These are phyloP conservation scores for Capsella rubella DNA, from an alignment of 441 rosid species.

Conservation along the genomic window DNA sequence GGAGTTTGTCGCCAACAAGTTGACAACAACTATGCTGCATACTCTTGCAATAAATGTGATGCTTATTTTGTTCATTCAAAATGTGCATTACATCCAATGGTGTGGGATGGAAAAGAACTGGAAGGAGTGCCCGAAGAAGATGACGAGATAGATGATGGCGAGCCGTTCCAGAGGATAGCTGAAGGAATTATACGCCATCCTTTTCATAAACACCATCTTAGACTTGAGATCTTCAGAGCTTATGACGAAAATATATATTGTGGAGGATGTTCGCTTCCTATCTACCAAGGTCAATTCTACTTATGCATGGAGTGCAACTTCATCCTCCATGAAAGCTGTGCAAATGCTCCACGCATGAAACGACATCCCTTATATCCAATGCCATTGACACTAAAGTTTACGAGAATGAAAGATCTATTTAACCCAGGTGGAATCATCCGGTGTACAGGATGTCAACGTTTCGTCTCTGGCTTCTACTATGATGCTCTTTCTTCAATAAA, in stretches of 20 bases:
- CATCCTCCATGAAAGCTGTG: background rate
- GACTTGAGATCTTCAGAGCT: background rate
- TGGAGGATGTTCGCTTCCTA: background rate
- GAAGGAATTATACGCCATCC: background rate
- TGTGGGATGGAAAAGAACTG: background rate
- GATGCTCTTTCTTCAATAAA: background rate
- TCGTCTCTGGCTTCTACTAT: background rate
- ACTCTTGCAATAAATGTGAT: background rate
- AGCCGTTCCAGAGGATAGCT: background rate
- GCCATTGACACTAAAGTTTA: background rate
- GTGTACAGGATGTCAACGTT: background rate
- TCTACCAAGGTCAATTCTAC: background rate
- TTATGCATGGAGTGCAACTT: background rate
- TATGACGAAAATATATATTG: background rate
- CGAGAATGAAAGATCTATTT: too few species aligned
- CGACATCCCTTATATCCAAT: background rate
- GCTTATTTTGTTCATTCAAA: constrained; percentile 1
- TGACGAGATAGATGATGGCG: background rate
- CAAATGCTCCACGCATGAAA: background rate
- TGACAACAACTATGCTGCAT: constrained; percentile 1
- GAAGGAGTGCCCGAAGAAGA: background rate
- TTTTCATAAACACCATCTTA: background rate
- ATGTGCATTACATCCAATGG: background rate
- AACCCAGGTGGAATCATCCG: background rate
- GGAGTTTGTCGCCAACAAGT: constrained; percentile 9